Evolutionary conservation across 1,284 basidiomycete genomes (phyloP).

Genomic region (Ganoderma lingzhi): DNA sequence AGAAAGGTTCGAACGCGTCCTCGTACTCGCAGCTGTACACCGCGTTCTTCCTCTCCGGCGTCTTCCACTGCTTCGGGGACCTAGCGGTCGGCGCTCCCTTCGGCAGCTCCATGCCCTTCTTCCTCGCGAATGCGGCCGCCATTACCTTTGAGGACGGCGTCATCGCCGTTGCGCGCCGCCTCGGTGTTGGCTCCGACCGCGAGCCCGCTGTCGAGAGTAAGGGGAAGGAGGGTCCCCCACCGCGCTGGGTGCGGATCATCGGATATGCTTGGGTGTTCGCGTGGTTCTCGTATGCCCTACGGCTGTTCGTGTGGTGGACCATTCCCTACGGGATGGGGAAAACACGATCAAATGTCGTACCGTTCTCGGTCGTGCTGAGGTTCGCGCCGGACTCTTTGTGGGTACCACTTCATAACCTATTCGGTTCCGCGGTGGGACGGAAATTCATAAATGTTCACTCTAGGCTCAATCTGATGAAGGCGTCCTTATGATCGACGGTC

Average conservation of each 20-base stretch:
- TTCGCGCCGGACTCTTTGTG: neutral
- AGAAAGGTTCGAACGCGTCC: constrained; percentile 7
- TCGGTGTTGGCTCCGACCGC: neutral
- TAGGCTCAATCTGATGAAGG: neutral
- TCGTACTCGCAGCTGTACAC: constrained; percentile 24
- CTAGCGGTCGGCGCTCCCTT: constrained; percentile 21
- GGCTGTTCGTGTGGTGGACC: neutral
- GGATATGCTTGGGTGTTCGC: constrained; percentile 27
- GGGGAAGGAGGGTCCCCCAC: constrained; percentile 18
- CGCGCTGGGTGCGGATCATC: neutral
- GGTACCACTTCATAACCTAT: neutral
- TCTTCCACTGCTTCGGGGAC: constrained; percentile 26
- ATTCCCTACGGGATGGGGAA: neutral
- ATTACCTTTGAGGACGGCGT: constrained; percentile 26
- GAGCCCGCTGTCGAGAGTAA: neutral
- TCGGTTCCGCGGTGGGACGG: neutral
- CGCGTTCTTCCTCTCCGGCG: constrained; percentile 25
- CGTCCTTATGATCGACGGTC: neutral
- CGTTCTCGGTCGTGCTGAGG: neutral
- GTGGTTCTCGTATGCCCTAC: constrained; percentile 23
- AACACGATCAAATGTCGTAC: neutral
- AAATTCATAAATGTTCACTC: neutral
- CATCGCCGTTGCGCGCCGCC: constrained; percentile 17
- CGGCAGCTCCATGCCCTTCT: constrained; percentile 18
- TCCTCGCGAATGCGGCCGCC: constrained; percentile 22